phyloP scores from a whole-genome alignment of 805 yeast species.

The Candida coquimbonensis region DNA sequence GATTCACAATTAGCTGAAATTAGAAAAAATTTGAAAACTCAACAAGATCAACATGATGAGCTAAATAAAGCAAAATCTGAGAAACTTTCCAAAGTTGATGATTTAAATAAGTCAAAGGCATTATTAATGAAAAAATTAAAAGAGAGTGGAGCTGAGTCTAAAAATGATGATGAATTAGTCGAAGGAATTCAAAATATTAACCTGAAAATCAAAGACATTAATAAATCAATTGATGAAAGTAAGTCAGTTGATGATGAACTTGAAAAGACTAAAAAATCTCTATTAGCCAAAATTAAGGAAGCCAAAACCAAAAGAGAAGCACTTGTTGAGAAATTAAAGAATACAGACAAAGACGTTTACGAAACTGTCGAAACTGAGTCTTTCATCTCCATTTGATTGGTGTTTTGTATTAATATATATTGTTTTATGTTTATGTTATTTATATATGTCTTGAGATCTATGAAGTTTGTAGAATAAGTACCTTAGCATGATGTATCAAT shows the following conservation, averaged over 20 bases:
- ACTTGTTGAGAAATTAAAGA: slow-evolving; percentile 12
- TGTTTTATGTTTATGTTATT: not conserved
- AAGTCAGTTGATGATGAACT: slow-evolving; percentile 3
- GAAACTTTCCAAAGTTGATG: slow-evolving; percentile 13
- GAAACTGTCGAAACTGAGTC: slow-evolving; percentile 17
- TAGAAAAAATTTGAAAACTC: slow-evolving; percentile 12
- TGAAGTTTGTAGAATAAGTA: too few species aligned
- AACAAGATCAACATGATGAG: slow-evolving; percentile 15
- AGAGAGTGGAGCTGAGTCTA: not conserved
- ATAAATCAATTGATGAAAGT: slow-evolving; percentile 1
- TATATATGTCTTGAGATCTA: too few species aligned
- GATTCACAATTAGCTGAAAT: slow-evolving; percentile 13
- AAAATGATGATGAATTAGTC: slow-evolving; percentile 3
- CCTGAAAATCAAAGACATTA: slow-evolving; percentile 1
- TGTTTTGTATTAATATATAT: not conserved
- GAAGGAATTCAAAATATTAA: slow-evolving; percentile 5
- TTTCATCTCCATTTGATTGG: not conserved
- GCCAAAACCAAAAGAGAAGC: slow-evolving; percentile 16
- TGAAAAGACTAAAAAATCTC: slow-evolving; percentile 10
- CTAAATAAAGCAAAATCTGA: slow-evolving; percentile 9
- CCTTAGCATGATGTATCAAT: too few species aligned
- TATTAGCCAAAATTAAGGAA: slow-evolving; percentile 14
- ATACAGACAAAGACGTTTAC: slow-evolving; percentile 8
- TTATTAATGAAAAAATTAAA: slow-evolving; percentile 7
- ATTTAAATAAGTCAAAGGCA: slow-evolving; percentile 16